phyloP scores from a whole-genome alignment of 2,329 filamentous ascomycete species.

The Penicillium rolfsii region DNA sequence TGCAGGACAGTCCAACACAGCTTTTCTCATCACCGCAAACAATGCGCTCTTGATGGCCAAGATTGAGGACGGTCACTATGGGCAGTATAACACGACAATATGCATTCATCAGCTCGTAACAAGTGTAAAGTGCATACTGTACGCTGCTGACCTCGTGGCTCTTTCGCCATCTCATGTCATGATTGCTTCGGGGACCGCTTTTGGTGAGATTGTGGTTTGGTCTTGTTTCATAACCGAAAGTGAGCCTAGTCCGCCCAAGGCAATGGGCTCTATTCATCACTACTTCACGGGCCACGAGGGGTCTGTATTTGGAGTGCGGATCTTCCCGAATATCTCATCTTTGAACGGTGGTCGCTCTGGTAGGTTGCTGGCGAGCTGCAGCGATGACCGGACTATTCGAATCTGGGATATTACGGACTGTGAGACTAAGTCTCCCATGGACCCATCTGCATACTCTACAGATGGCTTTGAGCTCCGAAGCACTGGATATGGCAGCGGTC shows the following conservation, averaged over 20 bases:
- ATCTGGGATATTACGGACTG: constrained; percentile 79
- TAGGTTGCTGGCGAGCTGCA: constrained; percentile 84
- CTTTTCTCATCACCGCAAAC: constrained; percentile 78
- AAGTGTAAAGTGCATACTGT: constrained; percentile 76
- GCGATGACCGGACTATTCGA: constrained; percentile 87
- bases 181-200: constrained; percentile 86
- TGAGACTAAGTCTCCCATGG: constrained; percentile 34
- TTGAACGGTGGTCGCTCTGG: constrained; percentile 44
- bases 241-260: constrained; percentile 20
- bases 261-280: constrained; percentile 53
- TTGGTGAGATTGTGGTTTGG: constrained; percentile 93
- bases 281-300: constrained; percentile 77
- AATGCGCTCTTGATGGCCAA: constrained; percentile 71
- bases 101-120: constrained; percentile 49
- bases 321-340: constrained; percentile 62
- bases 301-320: constrained; percentile 86
- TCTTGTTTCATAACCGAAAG: constrained; percentile 57
- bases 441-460: constrained; percentile 41
- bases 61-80: constrained; percentile 20
- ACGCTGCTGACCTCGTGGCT: constrained; percentile 76
- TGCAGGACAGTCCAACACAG: constrained; percentile 39
- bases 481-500: constrained; percentile 64
- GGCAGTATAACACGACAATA: constrained; percentile 31
- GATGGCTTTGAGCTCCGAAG: constrained; percentile 50
- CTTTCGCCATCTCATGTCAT: constrained; percentile 63